Percentiles rank a stretch among this genome's conserved stretches.
These are phyloP conservation scores for Geum urbanum DNA, from an alignment of 306 rosid species.

Conservation along the genomic window DNA sequence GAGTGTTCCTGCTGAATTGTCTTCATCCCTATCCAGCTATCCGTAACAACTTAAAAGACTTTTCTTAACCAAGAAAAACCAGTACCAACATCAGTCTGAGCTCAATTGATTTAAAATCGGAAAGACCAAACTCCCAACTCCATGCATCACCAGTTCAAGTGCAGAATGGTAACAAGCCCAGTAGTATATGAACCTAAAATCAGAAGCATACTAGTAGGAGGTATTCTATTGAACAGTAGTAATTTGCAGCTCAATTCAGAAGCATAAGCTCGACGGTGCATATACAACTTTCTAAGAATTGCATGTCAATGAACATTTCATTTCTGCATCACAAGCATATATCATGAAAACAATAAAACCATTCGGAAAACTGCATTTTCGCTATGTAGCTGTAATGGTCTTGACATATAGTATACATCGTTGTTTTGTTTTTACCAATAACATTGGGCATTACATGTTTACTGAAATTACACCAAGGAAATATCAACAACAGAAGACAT, in stretches of 20 bases:
- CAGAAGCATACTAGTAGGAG: not conserved
- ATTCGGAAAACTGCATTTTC: not conserved
- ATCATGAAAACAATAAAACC: not conserved
- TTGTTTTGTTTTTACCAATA: conserved; percentile 31
- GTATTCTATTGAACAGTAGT: not conserved
- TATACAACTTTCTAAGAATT: too few relatives aligned
- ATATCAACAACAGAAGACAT: conserved; percentile 28
- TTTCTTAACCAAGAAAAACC: not conserved
- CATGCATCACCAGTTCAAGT: not conserved
- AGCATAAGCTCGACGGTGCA: not conserved
- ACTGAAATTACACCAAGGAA: conserved; percentile 26
- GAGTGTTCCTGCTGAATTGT: conserved; percentile 29
- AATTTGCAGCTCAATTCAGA: not conserved
- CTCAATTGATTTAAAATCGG: not conserved
- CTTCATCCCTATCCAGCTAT: conserved; percentile 2
- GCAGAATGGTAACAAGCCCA: not conserved
- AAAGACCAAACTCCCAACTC: not conserved
- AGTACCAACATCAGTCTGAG: not conserved
- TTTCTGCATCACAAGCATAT: too few relatives aligned
- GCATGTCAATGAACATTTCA: not conserved
- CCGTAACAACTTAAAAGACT: conserved; percentile 3
- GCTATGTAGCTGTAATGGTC: conserved; percentile 24
- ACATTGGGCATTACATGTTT: conserved; percentile 28
- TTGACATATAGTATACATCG: conserved; percentile 26
- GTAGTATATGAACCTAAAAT: not conserved